Evolutionary conservation across 306 rosid species (phyloP), one percentile per base, ranked within the genome.

Genomic region (Vigna radiata): DNA sequence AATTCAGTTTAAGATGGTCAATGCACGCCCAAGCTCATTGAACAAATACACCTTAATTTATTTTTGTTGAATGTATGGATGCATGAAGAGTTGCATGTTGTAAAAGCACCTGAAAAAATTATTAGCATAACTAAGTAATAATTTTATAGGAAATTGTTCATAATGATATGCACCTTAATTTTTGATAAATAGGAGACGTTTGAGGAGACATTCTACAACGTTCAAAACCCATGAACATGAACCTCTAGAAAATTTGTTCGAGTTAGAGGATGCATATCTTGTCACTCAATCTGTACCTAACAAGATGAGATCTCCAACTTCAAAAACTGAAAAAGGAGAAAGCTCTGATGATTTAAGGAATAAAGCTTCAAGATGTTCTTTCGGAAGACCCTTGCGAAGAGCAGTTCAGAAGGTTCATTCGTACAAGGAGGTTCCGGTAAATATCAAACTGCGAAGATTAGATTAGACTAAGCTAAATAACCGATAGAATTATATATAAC

Each of bases 321-420:
- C 55, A 43, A 37, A 70, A 68, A 64, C 81, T 8, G 87, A 61
- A 72, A 77, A 63, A 63, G 87, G 78, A 77, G 73, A 84, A 58
- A 77, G n/a, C 19, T 53, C 73, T 36, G 36, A 17, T 49, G 29
- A 29, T 25, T 66, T 56, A 49, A 86, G 77, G 77, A 70, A 68
- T 36, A 90, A 87, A 83, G 70, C 80, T 21, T 85, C 80, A 52
- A 84, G 90, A 66, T 62, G 77, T 75, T 89, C 94, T 33, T 70
- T 90, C 5, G 94, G 94, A 81, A 93, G 90, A 70, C 91, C 96
- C 4, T 10, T 71, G 78, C 75, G 88, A 52, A 88, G 78, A 58
- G 94, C 93, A 47, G 88, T 54, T 23, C 88, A 37, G 82, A 90
- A 85, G 85, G 87, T 87, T 62, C 91, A 91, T n/a, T 81, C 96